phyloP scores from a whole-genome alignment of 371 early-diverging fungal species.

The Mortierella sp. region DNA sequence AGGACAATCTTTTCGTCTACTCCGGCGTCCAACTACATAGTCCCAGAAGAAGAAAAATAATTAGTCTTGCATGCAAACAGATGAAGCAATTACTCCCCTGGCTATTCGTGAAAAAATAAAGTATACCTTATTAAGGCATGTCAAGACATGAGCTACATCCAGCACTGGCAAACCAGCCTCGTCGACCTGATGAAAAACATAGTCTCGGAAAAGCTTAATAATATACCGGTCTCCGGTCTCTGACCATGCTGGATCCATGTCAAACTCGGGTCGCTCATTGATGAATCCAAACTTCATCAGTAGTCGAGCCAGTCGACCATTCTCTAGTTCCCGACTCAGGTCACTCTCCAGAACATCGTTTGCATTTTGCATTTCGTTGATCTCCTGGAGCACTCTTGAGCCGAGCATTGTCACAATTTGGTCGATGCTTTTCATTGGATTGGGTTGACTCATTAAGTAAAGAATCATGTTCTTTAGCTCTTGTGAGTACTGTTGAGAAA shows the following conservation, averaged over 20 bases:
- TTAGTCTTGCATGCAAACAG: background rate
- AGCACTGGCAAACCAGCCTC: slow-evolving; percentile 86
- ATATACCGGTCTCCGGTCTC: slow-evolving; percentile 97
- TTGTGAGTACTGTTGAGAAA: slow-evolving; percentile 77
- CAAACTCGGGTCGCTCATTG: slow-evolving; percentile 95
- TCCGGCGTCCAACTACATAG: slow-evolving; percentile 88
- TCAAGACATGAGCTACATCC: slow-evolving; percentile 92
- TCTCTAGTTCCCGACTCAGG: slow-evolving; percentile 85
- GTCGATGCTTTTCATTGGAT: slow-evolving; percentile 80
- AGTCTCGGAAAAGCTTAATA: slow-evolving; percentile 95
- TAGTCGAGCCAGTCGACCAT: slow-evolving; percentile 86
- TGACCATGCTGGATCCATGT: slow-evolving; percentile 92
- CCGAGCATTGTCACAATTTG: slow-evolving; percentile 87
- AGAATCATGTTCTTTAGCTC: slow-evolving; percentile 85
- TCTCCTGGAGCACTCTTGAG: slow-evolving; percentile 78
- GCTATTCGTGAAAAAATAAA: background rate
- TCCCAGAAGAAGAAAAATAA: background rate
- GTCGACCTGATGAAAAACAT: slow-evolving; percentile 96
- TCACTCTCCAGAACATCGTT: slow-evolving; percentile 85
- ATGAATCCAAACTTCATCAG: slow-evolving; percentile 92
- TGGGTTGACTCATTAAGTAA: slow-evolving; percentile 83
- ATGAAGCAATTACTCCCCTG: background rate
- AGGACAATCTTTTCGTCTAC: slow-evolving; percentile 91
- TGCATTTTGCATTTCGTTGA: slow-evolving; percentile 76
- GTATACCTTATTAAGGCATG: slow-evolving; percentile 93